Percentiles rank a stretch among this genome's conserved stretches.
Conservation (phyloP, 176 grass and related monocot species). For the Paspalum notatum region DNA sequence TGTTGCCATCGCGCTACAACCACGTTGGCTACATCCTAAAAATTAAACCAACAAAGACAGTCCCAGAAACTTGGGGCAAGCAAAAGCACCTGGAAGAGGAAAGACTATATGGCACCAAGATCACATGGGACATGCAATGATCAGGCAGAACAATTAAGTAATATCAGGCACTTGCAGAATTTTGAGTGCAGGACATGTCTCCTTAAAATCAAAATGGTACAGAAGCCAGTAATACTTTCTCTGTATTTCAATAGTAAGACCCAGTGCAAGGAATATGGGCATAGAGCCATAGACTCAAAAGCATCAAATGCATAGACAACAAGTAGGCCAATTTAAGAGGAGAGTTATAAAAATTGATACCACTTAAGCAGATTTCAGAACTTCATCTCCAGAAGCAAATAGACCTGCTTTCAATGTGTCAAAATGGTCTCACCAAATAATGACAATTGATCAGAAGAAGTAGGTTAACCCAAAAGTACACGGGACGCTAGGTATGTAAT, state of each 20-base stretch:
- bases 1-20: too few species aligned
- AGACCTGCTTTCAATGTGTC: constrained; percentile 4
- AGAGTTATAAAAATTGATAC: background rate
- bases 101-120: background rate
- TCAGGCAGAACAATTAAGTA: constrained; percentile 3
- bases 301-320: background rate
- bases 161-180: background rate
- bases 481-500: background rate
- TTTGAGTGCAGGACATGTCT: background rate
- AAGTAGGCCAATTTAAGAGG: background rate
- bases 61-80: background rate
- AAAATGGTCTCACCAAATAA: background rate
- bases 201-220: constrained; percentile 10
- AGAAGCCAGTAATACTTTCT: constrained; percentile 9
- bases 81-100: background rate
- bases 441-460: background rate
- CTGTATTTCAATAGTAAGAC: background rate
- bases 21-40: background rate
- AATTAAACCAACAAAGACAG: background rate
- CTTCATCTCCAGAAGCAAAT: constrained; percentile 6
- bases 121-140: background rate
- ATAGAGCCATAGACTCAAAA: background rate
- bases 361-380: constrained; percentile 11
- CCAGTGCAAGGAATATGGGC: background rate
- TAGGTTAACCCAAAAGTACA: constrained; percentile 2